Evolutionary conservation across 1,139 yeast species (phyloP).

Genomic region (Blastobotrys elegans): DNA sequence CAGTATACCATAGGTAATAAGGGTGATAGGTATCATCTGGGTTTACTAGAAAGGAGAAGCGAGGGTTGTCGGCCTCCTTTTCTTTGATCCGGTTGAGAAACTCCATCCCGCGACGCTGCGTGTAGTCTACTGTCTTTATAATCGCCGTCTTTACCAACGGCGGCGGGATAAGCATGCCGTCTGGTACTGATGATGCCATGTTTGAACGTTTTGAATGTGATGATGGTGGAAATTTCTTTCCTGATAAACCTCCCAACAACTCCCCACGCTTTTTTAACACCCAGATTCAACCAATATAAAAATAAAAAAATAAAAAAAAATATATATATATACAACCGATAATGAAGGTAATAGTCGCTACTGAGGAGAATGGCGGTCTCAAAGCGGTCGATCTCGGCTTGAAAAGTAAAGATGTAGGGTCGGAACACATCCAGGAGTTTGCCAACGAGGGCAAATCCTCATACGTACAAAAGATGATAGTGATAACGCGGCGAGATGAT

Average conservation of each 20-base stretch:
- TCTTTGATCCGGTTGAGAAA: constrained; percentile 58
- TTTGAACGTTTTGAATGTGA: too few relatives aligned
- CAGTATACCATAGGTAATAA: constrained; percentile 47
- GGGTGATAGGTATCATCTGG: constrained; percentile 50
- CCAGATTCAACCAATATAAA: too few relatives aligned
- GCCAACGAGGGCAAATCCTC: constrained; percentile 27
- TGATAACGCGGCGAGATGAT: constrained; percentile 19
- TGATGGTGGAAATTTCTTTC: too few relatives aligned
- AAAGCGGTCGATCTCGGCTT: constrained; percentile 15
- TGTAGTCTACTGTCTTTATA: constrained; percentile 34
- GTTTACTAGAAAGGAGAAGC: constrained; percentile 61
- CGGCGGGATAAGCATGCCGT: constrained; percentile 52
- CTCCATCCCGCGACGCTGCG: constrained; percentile 15
- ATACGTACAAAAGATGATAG: constrained; percentile 31
- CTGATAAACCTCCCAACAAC: not conserved
- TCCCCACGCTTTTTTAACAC: not conserved
- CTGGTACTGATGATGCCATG: constrained; percentile 32
- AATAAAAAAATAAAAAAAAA: not conserved
- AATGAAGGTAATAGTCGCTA: constrained; percentile 30
- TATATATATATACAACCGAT: not conserved
- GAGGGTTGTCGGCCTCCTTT: constrained; percentile 44
- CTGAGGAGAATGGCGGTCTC: constrained; percentile 28
- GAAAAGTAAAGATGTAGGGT: not conserved
- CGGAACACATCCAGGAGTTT: constrained; percentile 18
- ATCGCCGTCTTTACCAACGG: constrained; percentile 51